Evolutionary conservation across 2,329 filamentous ascomycete species (phyloP), one percentile per base, ranked within the genome.

Genomic region (Colletotrichum zoysiae): DNA sequence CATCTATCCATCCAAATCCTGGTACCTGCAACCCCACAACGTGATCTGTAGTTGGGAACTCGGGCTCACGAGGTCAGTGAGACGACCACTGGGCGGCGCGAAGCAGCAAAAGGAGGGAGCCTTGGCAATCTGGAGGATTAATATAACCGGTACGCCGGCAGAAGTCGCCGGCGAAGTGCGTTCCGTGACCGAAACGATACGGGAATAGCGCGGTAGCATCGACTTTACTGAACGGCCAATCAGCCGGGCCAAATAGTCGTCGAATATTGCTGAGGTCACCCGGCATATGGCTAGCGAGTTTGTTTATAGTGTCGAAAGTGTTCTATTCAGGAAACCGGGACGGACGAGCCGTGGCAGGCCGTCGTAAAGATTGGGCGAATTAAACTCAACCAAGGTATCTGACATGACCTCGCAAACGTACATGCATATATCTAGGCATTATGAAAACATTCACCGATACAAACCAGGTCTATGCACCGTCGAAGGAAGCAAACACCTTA

Each of bases 131-230:
- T 66, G 44, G 8, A 14, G n/a, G 38, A 20, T 7, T 9, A n/a
- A 60, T 48, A 66, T 66, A 70, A 63, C 46, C 67, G 63, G 30
- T 46, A n/a, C 20, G 18, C 46, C 67, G 67, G 67, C 46, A 70
- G 56, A 70, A 66, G 62, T 66, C 48, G 8, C 44, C 66, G 66
- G 59, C 60, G n/a, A 63, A 11, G n/a, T 9, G 30, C 38, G 38
- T 23, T 67, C 65, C 67, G 61, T 64, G n/a, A 50, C n/a, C 9
- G 53, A n/a, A 58, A 26, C 55, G 46, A 59, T 20, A 12, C 35
- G 9, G 55, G 26, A 18, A 16, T 53, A 59, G 35, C 30, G 40
- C 30, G 44, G 35, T 60, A 44, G 26, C 26, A 38, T 23, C 26
- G 35, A 26, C 9, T 44, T 23, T 42, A 12, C 12, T 26, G 5